Evolutionary conservation across 2,329 filamentous ascomycete genomes (phyloP), one percentile per base, ranked within the genome.

Genomic region (Lasiodiplodia sp.): DNA sequence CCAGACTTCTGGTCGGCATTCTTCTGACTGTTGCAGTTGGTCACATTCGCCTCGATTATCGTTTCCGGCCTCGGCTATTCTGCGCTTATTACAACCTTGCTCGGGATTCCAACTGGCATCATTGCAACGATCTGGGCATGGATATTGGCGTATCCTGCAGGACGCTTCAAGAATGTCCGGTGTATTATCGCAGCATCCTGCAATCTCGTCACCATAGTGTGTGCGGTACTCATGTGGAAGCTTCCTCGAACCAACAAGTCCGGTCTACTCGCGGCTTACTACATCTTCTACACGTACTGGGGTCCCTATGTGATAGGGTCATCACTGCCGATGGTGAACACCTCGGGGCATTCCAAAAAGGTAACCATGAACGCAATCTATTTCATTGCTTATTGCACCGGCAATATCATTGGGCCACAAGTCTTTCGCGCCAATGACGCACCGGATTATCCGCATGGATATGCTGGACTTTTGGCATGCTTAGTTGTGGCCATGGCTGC

Each of bases 331-430:
- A 74, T 74, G 66, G 77, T 76, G 21, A 79, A 79, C 60, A 78
- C 75, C 0, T 75, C 77, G 18, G 78, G 78, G 5, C 72, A 79
- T 65, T 81, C 81, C 21, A 83, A 82, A 72, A 82, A 82, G 68
- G 77, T 75, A 14, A 73, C 81, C 6, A 74, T 79, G 23, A 80
- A 79, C 66, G 78, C 78, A 25, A 76, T 81, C 25, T 73, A 80
- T 2, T 78, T 78, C 38, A 77, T 83, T 49, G 81, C 77, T 1
- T 83, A 80, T 67, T 78, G 77, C 6, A 75, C 80, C 1, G 80
- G 79, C 3, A 82, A 82, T 67, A 70, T 82, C 2, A 81, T 82
- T 65, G 81, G 81, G 0, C 81, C 81, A 0, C 80, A 82, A 70
- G 81, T 79, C 0, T 82, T 82, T 68, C 75, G 77, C 18, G 74